Evolutionary conservation across 306 rosid genomes (phyloP).

Genomic region (Fragaria vesca): DNA sequence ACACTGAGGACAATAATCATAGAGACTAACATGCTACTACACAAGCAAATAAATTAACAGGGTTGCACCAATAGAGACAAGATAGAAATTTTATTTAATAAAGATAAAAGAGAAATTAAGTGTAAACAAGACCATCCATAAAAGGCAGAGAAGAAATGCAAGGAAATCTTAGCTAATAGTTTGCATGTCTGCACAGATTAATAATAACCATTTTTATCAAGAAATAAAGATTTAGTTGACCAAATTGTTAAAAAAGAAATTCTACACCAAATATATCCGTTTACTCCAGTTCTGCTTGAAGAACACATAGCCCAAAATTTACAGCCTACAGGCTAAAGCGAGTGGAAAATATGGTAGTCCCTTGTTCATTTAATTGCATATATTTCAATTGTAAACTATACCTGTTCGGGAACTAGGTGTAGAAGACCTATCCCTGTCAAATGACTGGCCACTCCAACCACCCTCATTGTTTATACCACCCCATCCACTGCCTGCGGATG

Average conservation of each 20-base stretch:
- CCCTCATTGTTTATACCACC: constrained; percentile 76
- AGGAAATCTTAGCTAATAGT: not conserved
- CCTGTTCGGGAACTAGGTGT: constrained; percentile 94
- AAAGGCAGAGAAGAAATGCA: not conserved
- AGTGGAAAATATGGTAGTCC: not conserved
- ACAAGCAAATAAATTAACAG: not conserved
- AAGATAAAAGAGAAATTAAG: not conserved
- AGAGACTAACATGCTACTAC: not conserved
- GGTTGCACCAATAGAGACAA: not conserved
- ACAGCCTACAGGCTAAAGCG: not conserved
- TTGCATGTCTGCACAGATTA: not conserved
- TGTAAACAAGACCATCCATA: not conserved
- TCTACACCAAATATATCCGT: not conserved
- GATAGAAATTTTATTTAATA: not conserved
- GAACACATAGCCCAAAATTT: not conserved
- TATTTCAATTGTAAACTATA: constrained; percentile 18
- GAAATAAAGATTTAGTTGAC: not conserved
- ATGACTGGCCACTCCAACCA: constrained; percentile 79
- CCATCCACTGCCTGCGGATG: constrained; percentile 79
- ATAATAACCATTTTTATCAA: not conserved
- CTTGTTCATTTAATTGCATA: not conserved
- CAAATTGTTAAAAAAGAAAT: not conserved
- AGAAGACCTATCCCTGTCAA: constrained; percentile 80
- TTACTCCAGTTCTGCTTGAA: not conserved
- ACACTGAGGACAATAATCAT: not conserved